phyloP scores from a whole-genome alignment of 805 yeast genomes.

The Isabelozyma pseudorhagii region DNA sequence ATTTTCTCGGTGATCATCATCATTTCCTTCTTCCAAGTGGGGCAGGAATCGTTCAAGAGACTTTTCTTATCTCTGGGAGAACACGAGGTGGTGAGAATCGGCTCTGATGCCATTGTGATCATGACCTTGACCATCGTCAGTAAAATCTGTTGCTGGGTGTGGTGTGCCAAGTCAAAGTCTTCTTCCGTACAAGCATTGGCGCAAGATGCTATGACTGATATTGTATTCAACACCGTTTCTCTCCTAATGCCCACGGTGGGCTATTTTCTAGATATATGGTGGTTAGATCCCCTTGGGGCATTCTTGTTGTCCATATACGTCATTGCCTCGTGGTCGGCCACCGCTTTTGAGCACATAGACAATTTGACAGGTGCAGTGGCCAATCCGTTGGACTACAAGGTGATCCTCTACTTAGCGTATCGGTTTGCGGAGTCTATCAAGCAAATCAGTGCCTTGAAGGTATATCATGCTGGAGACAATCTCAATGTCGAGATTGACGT shows the following conservation, averaged over 20 bases:
- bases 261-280: constrained; percentile 50
- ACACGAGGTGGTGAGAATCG: constrained; percentile 43
- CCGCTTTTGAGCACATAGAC: constrained; percentile 68
- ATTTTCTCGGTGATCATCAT: constrained; percentile 71
- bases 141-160: constrained; percentile 58
- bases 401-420: constrained; percentile 61
- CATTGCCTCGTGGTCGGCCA: constrained; percentile 58
- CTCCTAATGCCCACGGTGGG: constrained; percentile 69
- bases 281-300: constrained; percentile 79
- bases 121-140: constrained; percentile 62
- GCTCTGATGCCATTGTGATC: constrained; percentile 48
- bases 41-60: constrained; percentile 55
- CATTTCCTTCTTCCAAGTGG: constrained; percentile 69
- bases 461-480: constrained; percentile 77
- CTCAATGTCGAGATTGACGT: constrained; percentile 75
- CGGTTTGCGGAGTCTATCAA: constrained; percentile 68
- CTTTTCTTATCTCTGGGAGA: constrained; percentile 38
- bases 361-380: constrained; percentile 77
- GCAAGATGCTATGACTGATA: constrained; percentile 79
- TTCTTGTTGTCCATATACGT: constrained; percentile 58
- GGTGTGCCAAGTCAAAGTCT: constrained; percentile 60
- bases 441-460: constrained; percentile 62
- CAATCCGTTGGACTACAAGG: constrained; percentile 57
- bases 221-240: constrained; percentile 69
- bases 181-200: constrained; percentile 75